Evolutionary conservation across 257 asterid genomes (phyloP).

Genomic region (Perilla frutescens): DNA sequence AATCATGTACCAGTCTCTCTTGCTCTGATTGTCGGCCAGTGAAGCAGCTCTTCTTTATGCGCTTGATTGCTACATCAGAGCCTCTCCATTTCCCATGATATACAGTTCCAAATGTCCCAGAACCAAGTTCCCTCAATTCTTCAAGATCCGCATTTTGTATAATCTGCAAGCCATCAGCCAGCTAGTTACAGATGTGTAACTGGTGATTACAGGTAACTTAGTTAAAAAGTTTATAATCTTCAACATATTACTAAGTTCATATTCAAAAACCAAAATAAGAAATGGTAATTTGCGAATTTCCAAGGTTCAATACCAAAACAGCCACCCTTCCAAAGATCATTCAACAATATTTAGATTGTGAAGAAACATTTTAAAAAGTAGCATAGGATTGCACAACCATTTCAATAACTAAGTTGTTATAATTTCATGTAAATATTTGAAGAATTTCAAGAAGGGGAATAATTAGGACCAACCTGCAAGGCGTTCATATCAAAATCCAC

Average conservation of each 20-base stretch:
- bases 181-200: conserved; percentile 19
- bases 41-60: conserved; percentile 84
- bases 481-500: conserved; percentile 69
- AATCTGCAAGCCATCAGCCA: conserved; percentile 45
- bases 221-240: not conserved
- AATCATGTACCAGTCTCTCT: conserved; percentile 68
- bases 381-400: conserved; percentile 7
- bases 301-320: conserved; percentile 23
- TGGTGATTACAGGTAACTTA: conserved; percentile 21
- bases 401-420: conserved; percentile 29
- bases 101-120: conserved; percentile 58
- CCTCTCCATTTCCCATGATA: conserved; percentile 59
- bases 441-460: conserved; percentile 12
- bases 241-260: not conserved
- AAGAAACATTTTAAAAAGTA: not conserved
- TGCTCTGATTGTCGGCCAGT: conserved; percentile 85
- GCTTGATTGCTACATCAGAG: conserved; percentile 89
- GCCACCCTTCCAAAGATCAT: not conserved
- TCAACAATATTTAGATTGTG: not conserved
- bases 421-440: conserved; percentile 1
- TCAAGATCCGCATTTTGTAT: conserved; percentile 51
- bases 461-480: conserved; percentile 67
- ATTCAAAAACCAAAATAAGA: conserved; percentile 1
- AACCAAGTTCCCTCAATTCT: conserved; percentile 54
- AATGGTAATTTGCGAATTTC: conserved; percentile 1